Conservation (phyloP, 2,329 filamentous ascomycete species). For the Aureobasidium namibiae region DNA sequence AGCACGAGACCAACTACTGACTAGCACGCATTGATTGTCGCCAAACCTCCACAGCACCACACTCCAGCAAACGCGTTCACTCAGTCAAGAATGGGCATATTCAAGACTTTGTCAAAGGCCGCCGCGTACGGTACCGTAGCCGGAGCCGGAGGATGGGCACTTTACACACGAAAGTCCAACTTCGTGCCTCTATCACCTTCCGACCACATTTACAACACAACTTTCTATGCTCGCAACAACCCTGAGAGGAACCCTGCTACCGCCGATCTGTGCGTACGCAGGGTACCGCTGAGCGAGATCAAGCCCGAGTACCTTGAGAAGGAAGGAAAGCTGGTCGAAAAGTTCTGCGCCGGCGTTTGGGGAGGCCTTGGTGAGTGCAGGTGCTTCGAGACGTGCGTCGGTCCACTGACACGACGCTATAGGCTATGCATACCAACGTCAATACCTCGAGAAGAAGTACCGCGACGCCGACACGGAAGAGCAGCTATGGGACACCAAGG, state of each 20-base stretch:
- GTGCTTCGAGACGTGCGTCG: neutral
- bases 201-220: slow-evolving; percentile 54
- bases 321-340: slow-evolving; percentile 52
- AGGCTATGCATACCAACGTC: slow-evolving; percentile 53
- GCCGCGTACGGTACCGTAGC: slow-evolving; percentile 31
- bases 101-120: slow-evolving; percentile 23
- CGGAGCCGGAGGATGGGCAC: slow-evolving; percentile 44
- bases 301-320: slow-evolving; percentile 56
- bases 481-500: slow-evolving; percentile 53
- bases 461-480: slow-evolving; percentile 44
- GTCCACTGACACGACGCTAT: neutral
- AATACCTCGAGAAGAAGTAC: slow-evolving; percentile 52
- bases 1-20: neutral
- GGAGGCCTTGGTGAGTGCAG: slow-evolving; percentile 48
- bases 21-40: neutral
- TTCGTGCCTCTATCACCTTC: slow-evolving; percentile 51
- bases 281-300: slow-evolving; percentile 55
- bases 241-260: slow-evolving; percentile 53
- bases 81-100: slow-evolving; percentile 23
- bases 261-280: slow-evolving; percentile 57
- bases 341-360: slow-evolving; percentile 62
- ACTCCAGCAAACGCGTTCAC: neutral
- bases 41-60: neutral
- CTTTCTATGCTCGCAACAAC: slow-evolving; percentile 52
- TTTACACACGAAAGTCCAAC: slow-evolving; percentile 47